Base-by-base conservation (phyloP, 306 rosid species). In the Myrica gale region DNA sequence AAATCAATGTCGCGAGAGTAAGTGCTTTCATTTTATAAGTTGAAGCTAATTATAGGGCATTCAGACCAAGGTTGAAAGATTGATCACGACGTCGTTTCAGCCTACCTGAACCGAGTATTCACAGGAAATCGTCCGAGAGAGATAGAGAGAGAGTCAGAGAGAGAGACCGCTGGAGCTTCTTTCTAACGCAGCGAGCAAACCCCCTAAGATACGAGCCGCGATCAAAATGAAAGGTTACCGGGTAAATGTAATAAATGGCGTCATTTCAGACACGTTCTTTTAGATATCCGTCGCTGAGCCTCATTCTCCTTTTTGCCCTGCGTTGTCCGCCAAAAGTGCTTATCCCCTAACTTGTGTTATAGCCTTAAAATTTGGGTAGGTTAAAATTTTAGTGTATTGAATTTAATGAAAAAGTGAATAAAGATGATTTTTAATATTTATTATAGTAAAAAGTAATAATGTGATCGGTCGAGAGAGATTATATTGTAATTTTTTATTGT, bases 31-130 rank as follows among this genome's bases (percentile, higher is more conserved):
- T 19, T 57, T 57, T 20, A 39, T 19, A 57, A 57, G 15, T 3
- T 20, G 39, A 57, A 57, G 20, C 63, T 19, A 10, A 20, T 9
- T 19, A 57, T 9, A 21, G 63, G 26, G 60, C n/a, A 57, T 21
- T 57, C 37, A 21, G 39, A 57, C 5, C 7, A 57, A 57, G 57
- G 20, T 10, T 10, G 20, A 68, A 41, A 32, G 20, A 54, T 50
- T 4, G 3, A 43, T 0, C 13, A n/a, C 37, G 42, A 46, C 21
- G 75, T 23, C 41, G 60, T 69, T 3, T 4, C 7, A 58, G 48
- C 23, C 37, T 56, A 77, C 81, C 75, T 69, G 62, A 77, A 15
- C 42, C 39, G 74, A 76, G 69, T 23, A 15, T 50, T 43, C 44
- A 45, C 7, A 3, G 45, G 79, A 66, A 56, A 46, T 37, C 56